Conservation (phyloP, 1,284 basidiomycete species). For the Cryptococcus hybrid region DNA sequence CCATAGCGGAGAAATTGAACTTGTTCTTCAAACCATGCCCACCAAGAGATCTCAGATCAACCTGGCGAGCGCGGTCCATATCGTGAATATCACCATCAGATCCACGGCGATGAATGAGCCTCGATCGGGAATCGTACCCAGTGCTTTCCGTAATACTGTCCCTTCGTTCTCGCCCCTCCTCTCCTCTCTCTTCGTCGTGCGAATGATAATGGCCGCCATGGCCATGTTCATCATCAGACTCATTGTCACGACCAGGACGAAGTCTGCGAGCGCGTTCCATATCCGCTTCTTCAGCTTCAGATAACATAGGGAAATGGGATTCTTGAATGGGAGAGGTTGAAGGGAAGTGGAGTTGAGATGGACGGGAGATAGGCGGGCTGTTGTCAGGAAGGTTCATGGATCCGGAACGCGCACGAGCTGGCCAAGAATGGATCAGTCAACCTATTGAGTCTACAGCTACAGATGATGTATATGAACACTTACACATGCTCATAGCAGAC, state of each 20-base stretch:
- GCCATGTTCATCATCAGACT: constrained; percentile 19
- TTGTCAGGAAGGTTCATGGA: constrained; percentile 15
- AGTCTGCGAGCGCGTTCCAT: constrained; percentile 40
- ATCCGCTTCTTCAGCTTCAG: constrained; percentile 48
- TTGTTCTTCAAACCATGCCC: constrained; percentile 37
- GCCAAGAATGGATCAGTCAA: not conserved
- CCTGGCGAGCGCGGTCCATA: constrained; percentile 3
- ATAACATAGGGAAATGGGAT: constrained; percentile 47
- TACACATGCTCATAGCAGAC: constrained; percentile 22
- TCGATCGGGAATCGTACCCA: constrained; percentile 25
- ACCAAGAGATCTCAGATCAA: constrained; percentile 13
- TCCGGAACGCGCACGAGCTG: constrained; percentile 18
- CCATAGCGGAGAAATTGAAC: constrained; percentile 78
- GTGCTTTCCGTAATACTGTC: constrained; percentile 14
- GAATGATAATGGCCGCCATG: constrained; percentile 13
- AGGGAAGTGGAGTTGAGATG: constrained; percentile 17
- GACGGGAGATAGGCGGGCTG: constrained; percentile 16
- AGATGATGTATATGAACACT: not conserved
- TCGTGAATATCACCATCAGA: constrained; percentile 15
- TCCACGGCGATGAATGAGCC: constrained; percentile 15
- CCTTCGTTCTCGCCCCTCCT: constrained; percentile 12
- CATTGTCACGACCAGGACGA: constrained; percentile 20
- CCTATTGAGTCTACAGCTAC: not conserved
- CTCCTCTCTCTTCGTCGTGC: constrained; percentile 15
- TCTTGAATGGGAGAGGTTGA: constrained; percentile 46